Base-by-base conservation (phyloP, 805 yeast genomes). In the Zygoascus tannicola region DNA sequence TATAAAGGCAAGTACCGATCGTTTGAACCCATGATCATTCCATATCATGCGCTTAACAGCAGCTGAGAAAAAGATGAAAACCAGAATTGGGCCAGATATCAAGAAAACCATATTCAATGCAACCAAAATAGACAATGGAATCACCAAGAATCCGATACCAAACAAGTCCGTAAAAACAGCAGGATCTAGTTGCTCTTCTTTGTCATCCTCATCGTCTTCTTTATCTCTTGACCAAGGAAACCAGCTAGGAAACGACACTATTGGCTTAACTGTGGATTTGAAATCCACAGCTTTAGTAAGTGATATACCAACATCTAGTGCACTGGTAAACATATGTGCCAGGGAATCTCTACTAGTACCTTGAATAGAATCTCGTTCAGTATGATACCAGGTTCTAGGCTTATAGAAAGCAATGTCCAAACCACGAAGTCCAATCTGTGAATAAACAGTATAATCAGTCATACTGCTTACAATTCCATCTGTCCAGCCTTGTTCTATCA, bases 391-490 rank as follows among this genome's bases (percentile, higher is more conserved):
- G 41, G 83, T 76, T 55, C 97, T 73, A 20, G 95, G 95, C 55
- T 78, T 81, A 59, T 75, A 86, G 60, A 88, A 88, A 1, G 96
- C 95, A 53, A 88, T 75, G 62, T 88, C 97, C 56, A 87, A 71
- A 8, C 97, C 97, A 50, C 94, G 71, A 41, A 85, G 58, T 0
- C 92, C 94, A 40, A 73, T 63, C 4, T 53, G 50, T 44, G 73
- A 70, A 58, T 86, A 88, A 2, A 85, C 76, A 49, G 76, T 74
- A 61, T 81, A 88, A 58, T 88, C 97, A 1, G 97, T 88, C 62
- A 86, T 90, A 51, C 94, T 81, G 44, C 71, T 71, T 28, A 88
- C 75, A 22, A 81, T 58, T 15, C 85, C 77, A 45, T 76, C 72
- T 56, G 81, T 76, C 63, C 87, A 87, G 1, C 92, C 95, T 61